Base-by-base conservation (phyloP, 2,329 filamentous ascomycete genomes). In the Talaromyces islandicus region DNA sequence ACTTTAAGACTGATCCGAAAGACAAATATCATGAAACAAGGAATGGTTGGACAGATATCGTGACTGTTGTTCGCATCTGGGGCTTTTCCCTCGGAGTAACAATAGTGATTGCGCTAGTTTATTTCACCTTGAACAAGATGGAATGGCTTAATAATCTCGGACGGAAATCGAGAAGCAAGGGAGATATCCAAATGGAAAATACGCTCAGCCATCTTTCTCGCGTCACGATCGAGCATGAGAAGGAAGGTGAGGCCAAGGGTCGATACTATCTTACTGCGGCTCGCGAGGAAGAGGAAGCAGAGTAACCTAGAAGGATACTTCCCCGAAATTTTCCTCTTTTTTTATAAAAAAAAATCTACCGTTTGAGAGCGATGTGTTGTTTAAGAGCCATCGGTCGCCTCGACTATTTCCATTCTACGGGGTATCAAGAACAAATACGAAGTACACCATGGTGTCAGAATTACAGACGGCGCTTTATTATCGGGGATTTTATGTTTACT, bases 41-140 rank as follows among this genome's bases (percentile, higher is more conserved):
- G 10, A 81, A 84, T 63, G 84, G 84, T 62, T 83, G 82, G 76
- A 82, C 80, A 50, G 83, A 86, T 70, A 82, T 88, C 58, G 76
- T 81, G 58, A 81, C 79, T 12, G 78, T 81, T 7, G 78, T 81
- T 17, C 77, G 80, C 7, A 75, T 81, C 63, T 82, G 80, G 80
- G 70, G 76, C 43, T 82, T 77, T 68, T 81, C 79, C 1, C 74
- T 82, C 38, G 79, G 77, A 51, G 79, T 80, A 55, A 78, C 78
- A 50, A 79, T 81, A 56, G 78, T 81, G 56, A 80, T 81, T 62
- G 79, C 79, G 32, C 74, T 82, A 58, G 74, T 81, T 56, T 81
- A 82, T 69, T 80, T 74, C 67, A 69, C 75, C 57, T 70, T 81
- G 60, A 79, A 79, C 65, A 74, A 72, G 61, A 70, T 79, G 63